Conservation (phyloP, 495 filamentous ascomycete species). For the Hypomontagnella monticulosa region DNA sequence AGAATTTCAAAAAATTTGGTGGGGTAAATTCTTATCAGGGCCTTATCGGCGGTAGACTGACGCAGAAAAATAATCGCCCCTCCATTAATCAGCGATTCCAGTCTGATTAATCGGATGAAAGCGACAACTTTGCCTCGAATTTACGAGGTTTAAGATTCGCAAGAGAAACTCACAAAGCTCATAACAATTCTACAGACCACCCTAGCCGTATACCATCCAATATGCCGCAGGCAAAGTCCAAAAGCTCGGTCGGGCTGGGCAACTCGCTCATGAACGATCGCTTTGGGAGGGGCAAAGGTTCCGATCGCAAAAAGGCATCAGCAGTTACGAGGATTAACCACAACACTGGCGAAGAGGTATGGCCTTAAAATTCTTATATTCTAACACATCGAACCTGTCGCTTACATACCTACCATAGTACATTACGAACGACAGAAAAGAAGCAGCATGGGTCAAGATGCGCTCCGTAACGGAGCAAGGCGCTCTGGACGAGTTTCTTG, state of each 20-base stretch:
- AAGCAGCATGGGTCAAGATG: slow-evolving; percentile 94
- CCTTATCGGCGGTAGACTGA: slow-evolving; percentile 40
- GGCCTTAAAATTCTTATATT: slow-evolving; percentile 4
- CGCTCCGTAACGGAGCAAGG: slow-evolving; percentile 97
- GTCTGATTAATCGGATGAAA: slow-evolving; percentile 21
- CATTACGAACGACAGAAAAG: slow-evolving; percentile 76
- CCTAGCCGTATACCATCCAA: slow-evolving; percentile 26
- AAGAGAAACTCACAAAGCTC: slow-evolving; percentile 5
- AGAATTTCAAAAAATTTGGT: slow-evolving; percentile 54
- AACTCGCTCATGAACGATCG: slow-evolving; percentile 87
- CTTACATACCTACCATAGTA: slow-evolving; percentile 54
- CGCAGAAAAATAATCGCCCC: slow-evolving; percentile 52
- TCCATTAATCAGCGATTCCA: slow-evolving; percentile 49
- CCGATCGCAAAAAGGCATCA: slow-evolving; percentile 69
- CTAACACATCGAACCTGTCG: neutral
- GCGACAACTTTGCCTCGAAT: slow-evolving; percentile 9
- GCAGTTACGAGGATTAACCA: slow-evolving; percentile 69
- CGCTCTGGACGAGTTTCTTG: slow-evolving; percentile 79
- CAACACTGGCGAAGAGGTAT: slow-evolving; percentile 63
- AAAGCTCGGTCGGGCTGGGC: slow-evolving; percentile 92
- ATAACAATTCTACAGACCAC: neutral
- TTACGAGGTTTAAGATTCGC: neutral
- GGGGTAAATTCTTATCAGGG: slow-evolving; percentile 50
- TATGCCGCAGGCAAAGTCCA: slow-evolving; percentile 96
- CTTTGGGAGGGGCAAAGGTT: slow-evolving; percentile 86